Conservation (phyloP, 345 rosid genomes). For the Eutrema heterophyllum region DNA sequence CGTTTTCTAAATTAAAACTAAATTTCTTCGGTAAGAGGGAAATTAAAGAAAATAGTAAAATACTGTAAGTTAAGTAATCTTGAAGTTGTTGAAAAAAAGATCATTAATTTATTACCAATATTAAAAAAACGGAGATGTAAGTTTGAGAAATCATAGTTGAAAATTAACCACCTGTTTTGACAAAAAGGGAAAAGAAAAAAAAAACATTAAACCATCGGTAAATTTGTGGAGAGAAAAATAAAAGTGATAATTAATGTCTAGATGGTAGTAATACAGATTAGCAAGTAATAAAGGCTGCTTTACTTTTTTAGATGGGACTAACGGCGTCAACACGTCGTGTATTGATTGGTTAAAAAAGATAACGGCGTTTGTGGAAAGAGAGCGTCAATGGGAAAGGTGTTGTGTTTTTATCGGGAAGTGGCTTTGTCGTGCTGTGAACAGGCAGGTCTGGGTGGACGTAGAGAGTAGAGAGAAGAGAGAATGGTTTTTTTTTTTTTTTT, state of each 20-base stretch:
- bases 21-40: neutral
- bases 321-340: constrained; percentile 37
- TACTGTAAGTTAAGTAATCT: too few species aligned
- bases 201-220: neutral
- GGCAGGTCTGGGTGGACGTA: constrained; percentile 55
- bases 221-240: neutral
- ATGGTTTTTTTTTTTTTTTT: neutral
- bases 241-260: neutral
- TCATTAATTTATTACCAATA: too few species aligned
- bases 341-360: constrained; percentile 25
- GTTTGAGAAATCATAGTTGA: neutral
- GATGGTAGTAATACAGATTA: constrained; percentile 2
- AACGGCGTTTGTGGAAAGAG: constrained; percentile 41
- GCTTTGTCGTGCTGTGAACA: constrained; percentile 72
- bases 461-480: constrained; percentile 4
- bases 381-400: constrained; percentile 52
- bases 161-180: neutral
- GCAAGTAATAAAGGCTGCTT: constrained; percentile 41
- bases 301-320: constrained; percentile 13
- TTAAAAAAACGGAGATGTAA: neutral
- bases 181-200: neutral
- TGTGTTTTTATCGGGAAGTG: constrained; percentile 59
- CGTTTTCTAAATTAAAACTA: neutral
- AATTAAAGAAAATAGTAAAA: neutral
- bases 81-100: neutral